phyloP scores from a whole-genome alignment of 495 filamentous ascomycete species.

The Trichoderma asperelloides region DNA sequence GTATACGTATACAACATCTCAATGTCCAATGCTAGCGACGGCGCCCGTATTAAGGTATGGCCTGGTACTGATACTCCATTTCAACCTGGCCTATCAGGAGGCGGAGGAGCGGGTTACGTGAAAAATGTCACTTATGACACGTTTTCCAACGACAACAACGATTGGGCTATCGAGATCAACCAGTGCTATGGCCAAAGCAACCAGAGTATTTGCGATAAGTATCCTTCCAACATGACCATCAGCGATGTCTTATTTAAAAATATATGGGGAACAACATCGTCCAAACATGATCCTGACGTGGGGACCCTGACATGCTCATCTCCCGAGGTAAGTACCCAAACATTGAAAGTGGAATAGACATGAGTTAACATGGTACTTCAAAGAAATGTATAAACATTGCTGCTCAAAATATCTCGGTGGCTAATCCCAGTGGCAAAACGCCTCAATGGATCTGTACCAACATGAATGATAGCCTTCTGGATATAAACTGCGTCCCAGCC shows the following conservation, averaged over 20 bases:
- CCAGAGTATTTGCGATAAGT: conserved; percentile 49
- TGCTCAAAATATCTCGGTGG: neutral
- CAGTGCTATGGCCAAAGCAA: conserved; percentile 59
- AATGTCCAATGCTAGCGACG: conserved; percentile 56
- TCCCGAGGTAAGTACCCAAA: neutral
- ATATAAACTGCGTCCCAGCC: neutral
- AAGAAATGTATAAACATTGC: neutral
- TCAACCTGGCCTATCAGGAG: conserved; percentile 22
- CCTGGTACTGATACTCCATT: conserved; percentile 16
- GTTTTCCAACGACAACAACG: conserved; percentile 47
- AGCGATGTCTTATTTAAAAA: conserved; percentile 16
- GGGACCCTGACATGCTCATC: conserved; percentile 12
- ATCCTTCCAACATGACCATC: conserved; percentile 26
- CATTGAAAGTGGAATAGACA: neutral
- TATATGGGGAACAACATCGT: conserved; percentile 17
- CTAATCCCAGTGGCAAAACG: neutral
- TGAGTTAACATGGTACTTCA: neutral
- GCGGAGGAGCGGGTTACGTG: conserved; percentile 29
- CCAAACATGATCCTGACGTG: conserved; percentile 16
- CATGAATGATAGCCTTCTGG: neutral
- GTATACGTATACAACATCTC: conserved; percentile 57
- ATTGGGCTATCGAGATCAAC: conserved; percentile 52
- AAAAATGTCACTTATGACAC: conserved; percentile 51
- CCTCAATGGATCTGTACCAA: conserved; percentile 3
- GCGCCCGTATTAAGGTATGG: conserved; percentile 56